These are phyloP conservation scores for Fusarium secorum DNA, from an alignment of 2,329 filamentous ascomycete genomes.

Conservation along the genomic window DNA sequence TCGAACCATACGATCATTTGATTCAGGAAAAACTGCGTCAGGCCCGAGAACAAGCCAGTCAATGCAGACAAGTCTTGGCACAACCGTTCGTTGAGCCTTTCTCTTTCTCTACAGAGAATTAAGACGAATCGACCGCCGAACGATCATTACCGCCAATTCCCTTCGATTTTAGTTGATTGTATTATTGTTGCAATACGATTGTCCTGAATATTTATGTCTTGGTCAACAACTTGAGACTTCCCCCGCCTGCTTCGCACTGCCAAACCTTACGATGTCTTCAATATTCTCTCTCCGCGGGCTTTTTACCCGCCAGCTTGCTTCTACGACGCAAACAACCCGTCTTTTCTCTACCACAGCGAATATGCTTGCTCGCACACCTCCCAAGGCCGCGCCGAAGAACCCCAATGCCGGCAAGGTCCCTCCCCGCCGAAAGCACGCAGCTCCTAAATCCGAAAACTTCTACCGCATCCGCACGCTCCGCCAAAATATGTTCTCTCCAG, in stretches of 20 bases:
- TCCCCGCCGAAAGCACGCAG: conserved; percentile 41
- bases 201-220: background rate
- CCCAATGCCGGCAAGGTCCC: conserved; percentile 35
- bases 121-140: background rate
- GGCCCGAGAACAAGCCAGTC: background rate
- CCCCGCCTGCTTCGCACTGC: background rate
- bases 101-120: background rate
- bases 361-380: conserved; percentile 43
- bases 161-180: background rate
- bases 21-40: background rate
- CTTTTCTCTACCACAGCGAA: conserved; percentile 46
- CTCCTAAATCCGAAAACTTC: conserved; percentile 50
- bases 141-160: background rate
- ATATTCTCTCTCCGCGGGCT: conserved; percentile 45
- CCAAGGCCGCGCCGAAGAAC: conserved; percentile 39
- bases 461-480: conserved; percentile 55
- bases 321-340: conserved; percentile 29
- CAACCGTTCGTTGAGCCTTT: background rate
- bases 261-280: conserved; percentile 40
- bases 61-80: background rate
- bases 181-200: background rate
- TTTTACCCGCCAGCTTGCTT: conserved; percentile 37
- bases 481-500: conserved; percentile 58
- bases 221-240: background rate
- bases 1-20: background rate